phyloP scores from a whole-genome alignment of 805 yeast genomes.

The Candida ficus region DNA sequence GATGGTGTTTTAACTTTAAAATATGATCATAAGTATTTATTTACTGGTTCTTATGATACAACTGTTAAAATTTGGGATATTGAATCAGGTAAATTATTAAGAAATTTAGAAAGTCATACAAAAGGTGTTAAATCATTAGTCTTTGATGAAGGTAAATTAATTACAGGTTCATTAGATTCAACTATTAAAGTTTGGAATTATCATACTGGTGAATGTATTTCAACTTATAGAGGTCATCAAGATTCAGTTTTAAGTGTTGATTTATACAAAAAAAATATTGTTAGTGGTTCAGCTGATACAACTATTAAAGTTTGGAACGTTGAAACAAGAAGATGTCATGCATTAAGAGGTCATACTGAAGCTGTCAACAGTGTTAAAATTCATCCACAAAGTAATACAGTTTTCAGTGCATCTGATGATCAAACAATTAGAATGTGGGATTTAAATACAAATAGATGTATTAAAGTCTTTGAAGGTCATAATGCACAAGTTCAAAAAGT shows the following conservation, averaged over 20 bases:
- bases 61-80: conserved; percentile 93
- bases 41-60: conserved; percentile 91
- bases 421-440: conserved; percentile 95
- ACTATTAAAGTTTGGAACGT: conserved; percentile 97
- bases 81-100: conserved; percentile 66
- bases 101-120: conserved; percentile 83
- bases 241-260: conserved; percentile 84
- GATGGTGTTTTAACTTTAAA: conserved; percentile 89
- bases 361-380: conserved; percentile 89
- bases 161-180: conserved; percentile 87
- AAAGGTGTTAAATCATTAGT: conserved; percentile 81
- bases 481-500: conserved; percentile 93
- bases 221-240: conserved; percentile 90
- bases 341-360: conserved; percentile 88
- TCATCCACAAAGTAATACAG: conserved; percentile 70
- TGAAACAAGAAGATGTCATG: conserved; percentile 85
- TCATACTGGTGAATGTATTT: conserved; percentile 88
- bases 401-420: conserved; percentile 89
- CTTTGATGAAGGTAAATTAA: conserved; percentile 84
- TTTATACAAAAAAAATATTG: conserved; percentile 73
- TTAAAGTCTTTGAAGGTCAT: conserved; percentile 79
- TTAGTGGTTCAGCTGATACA: conserved; percentile 88
- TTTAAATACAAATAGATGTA: conserved; percentile 69
- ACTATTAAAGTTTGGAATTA: conserved; percentile 96
- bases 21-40: conserved; percentile 70